Percentiles rank a stretch among this genome's conserved stretches.
Conservation (phyloP, 345 rosid genomes). For the Acer saccharum region DNA sequence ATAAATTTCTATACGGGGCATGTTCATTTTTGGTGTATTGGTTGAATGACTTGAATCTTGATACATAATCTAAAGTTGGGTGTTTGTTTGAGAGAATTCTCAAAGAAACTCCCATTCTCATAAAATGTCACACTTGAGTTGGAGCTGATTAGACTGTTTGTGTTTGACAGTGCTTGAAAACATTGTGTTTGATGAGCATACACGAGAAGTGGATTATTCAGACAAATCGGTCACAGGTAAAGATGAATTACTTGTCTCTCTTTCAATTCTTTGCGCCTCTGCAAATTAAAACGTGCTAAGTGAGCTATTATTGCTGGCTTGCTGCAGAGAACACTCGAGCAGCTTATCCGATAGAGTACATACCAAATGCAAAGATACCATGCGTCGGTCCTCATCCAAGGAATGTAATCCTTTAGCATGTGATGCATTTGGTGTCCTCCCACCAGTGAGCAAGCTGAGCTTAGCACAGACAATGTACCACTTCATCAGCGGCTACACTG, state of each 20-base stretch:
- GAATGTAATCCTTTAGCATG: constrained; percentile 92
- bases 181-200: constrained; percentile 92
- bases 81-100: not conserved
- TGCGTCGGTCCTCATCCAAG: constrained; percentile 90
- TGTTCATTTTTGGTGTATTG: no score
- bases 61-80: not conserved
- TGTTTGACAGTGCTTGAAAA: constrained; percentile 78
- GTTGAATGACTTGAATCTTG: not conserved
- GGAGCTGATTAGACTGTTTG: not conserved
- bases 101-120: no score
- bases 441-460: constrained; percentile 93
- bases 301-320: constrained; percentile 3
- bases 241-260: not conserved
- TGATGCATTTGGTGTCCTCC: constrained; percentile 95
- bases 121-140: not conserved
- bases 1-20: no score
- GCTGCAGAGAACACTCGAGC: constrained; percentile 90
- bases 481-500: constrained; percentile 97
- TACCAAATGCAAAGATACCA: constrained; percentile 87
- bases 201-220: constrained; percentile 74
- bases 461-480: constrained; percentile 98
- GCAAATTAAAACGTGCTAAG: not conserved
- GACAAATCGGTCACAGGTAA: constrained; percentile 86
- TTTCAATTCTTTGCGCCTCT: not conserved
- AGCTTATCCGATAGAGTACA: constrained; percentile 86